These are phyloP conservation scores for Talaromyces trachyspermus DNA, from an alignment of 495 filamentous ascomycete genomes.

Conservation along the genomic window DNA sequence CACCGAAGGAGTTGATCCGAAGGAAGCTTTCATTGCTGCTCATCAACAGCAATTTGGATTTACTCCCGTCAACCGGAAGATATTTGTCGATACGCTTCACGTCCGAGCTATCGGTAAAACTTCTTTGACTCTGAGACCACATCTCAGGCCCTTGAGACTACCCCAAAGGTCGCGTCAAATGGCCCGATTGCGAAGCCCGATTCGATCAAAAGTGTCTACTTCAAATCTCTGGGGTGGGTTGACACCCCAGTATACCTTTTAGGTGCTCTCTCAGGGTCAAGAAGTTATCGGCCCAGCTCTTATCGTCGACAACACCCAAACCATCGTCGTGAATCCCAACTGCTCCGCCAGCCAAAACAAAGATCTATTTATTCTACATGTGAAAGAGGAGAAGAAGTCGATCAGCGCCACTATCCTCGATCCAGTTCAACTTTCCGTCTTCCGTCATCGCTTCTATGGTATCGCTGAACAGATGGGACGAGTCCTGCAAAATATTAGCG, in stretches of 20 bases:
- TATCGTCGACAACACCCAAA: constrained; percentile 91
- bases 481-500: constrained; percentile 92
- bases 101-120: constrained; percentile 30
- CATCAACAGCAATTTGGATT: constrained; percentile 49
- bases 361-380: constrained; percentile 46
- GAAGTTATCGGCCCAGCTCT: constrained; percentile 80
- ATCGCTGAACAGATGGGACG: constrained; percentile 98
- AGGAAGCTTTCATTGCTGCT: constrained; percentile 73
- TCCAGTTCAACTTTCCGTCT: constrained; percentile 91
- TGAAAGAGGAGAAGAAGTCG: constrained; percentile 38
- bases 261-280: constrained; percentile 63
- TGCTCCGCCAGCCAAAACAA: constrained; percentile 46
- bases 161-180: constrained; percentile 36
- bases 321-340: constrained; percentile 84
- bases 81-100: constrained; percentile 47
- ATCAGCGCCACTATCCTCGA: constrained; percentile 43
- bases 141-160: too few relatives aligned
- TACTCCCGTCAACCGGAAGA: constrained; percentile 65
- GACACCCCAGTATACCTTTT: constrained; percentile 84
- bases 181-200: constrained; percentile 21
- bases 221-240: constrained; percentile 22
- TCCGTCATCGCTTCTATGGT: constrained; percentile 96
- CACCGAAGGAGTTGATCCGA: constrained; percentile 55
- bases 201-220: constrained; percentile 28
- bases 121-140: too few relatives aligned